Conservation (phyloP, 306 rosid genomes). For the Prunus salicina region DNA sequence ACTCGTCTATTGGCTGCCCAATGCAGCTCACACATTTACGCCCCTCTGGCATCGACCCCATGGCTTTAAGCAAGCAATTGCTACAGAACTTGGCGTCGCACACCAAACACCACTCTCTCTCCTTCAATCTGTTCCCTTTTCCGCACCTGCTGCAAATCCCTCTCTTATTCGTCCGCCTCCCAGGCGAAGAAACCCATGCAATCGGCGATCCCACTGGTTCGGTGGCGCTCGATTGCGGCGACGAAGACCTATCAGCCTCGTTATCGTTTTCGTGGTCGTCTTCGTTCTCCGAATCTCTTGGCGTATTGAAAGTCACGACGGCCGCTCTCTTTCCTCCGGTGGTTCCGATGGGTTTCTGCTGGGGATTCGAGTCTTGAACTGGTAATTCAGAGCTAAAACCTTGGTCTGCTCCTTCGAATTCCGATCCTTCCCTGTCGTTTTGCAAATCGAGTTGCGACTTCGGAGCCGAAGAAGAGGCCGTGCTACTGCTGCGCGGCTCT, state of each 20-base stretch:
- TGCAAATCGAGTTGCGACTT: slow-evolving; percentile 41
- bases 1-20: slow-evolving; percentile 70
- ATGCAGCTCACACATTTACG: slow-evolving; percentile 84
- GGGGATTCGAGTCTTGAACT: slow-evolving; percentile 19
- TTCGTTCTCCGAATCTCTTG: slow-evolving; percentile 58
- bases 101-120: slow-evolving; percentile 76
- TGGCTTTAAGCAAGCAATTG: slow-evolving; percentile 76
- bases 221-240: slow-evolving; percentile 58
- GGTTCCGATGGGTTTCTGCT: neutral
- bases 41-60: slow-evolving; percentile 98
- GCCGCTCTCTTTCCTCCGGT: slow-evolving; percentile 41
- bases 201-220: slow-evolving; percentile 55
- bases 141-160: slow-evolving; percentile 71
- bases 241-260: slow-evolving; percentile 41
- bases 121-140: slow-evolving; percentile 68
- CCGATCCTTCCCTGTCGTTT: slow-evolving; percentile 26
- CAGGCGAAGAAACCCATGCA: neutral
- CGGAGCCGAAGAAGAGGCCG: slow-evolving; percentile 49
- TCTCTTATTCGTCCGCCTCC: slow-evolving; percentile 28
- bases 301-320: slow-evolving; percentile 57
- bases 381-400: slow-evolving; percentile 33
- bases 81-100: slow-evolving; percentile 73
- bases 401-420: slow-evolving; percentile 32
- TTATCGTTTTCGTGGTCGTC: slow-evolving; percentile 40
- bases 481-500: slow-evolving; percentile 43